A percentile compares a stretch with the other conserved stretches of the same genome.
These are phyloP conservation scores for Calonectria pseudoturangicola DNA, from an alignment of 2,329 filamentous ascomycete genomes.

Conservation along the genomic window DNA sequence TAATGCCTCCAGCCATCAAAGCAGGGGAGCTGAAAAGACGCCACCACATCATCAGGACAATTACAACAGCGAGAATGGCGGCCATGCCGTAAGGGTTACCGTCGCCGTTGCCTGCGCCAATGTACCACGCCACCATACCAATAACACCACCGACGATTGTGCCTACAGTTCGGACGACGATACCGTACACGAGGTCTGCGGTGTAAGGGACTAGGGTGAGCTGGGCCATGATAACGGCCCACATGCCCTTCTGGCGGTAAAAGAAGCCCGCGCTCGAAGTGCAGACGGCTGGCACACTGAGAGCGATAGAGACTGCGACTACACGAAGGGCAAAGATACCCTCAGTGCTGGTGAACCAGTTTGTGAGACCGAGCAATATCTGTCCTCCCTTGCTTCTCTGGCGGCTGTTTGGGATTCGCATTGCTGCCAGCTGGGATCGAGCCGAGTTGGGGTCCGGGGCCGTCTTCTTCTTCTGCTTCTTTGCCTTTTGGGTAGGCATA, in stretches of 20 bases:
- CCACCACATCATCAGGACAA: conserved; percentile 49
- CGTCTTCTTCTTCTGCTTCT: background rate
- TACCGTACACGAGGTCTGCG: conserved; percentile 44
- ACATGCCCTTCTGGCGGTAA: conserved; percentile 47
- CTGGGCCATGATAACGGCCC: conserved; percentile 51
- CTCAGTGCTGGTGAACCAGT: conserved; percentile 27
- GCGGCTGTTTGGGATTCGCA: conserved; percentile 38
- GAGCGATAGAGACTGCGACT: conserved; percentile 27
- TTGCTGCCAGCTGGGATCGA: conserved; percentile 25
- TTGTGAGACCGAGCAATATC: conserved; percentile 15
- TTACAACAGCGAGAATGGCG: conserved; percentile 45
- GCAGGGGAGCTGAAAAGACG: conserved; percentile 46
- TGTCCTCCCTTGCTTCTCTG: conserved; percentile 24
- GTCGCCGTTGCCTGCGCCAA: conserved; percentile 32
- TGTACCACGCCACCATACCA: conserved; percentile 37
- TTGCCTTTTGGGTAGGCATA: background rate
- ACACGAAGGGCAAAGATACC: conserved; percentile 32
- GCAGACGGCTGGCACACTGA: conserved; percentile 35
- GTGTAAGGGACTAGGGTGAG: conserved; percentile 48
- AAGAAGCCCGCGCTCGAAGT: conserved; percentile 44
- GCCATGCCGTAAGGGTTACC: conserved; percentile 45
- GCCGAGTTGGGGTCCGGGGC: conserved; percentile 22
- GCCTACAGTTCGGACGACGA: conserved; percentile 34
- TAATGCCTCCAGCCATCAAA: conserved; percentile 44
- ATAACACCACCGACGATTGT: conserved; percentile 34